Evolutionary conservation across 1,139 yeast genomes (phyloP), one percentile per base, ranked within the genome.

Genomic region (Schizosaccharomyces versatilis): DNA sequence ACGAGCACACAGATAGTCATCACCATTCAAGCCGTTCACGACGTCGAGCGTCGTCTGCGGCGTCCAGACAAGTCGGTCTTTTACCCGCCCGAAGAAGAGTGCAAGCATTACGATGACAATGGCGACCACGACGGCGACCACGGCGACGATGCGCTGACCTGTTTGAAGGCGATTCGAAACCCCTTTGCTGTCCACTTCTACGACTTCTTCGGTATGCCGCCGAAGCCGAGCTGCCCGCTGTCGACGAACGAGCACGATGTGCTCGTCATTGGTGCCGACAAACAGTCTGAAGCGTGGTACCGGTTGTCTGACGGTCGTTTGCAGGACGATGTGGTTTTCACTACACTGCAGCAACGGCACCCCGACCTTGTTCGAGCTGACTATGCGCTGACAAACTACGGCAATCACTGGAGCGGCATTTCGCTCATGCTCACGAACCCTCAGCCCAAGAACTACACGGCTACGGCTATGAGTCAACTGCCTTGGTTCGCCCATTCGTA

Each of bases 401-500:
- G 95, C 1, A 93, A 82, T 65, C 96, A 85, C 63, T 75, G 77
- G 58, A 97, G 97, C 57, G 96, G 96, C 0, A 72, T 90, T 60
- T 79, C 96, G 65, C 77, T 83, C 0, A 82, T 79, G 7, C 76
- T 88, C 62, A 70, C 72, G 19, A 93, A 90, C 64, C 84, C 88
- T 0, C 68, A 77, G 0, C 39, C 55, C 7, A 64, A 67, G 14
- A 66, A 74, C 0, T 74, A 79, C 1, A 67, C 68, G 3, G 71
- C 86, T 54, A 69, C 78, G 1, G 84, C 84, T 62, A 81, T 80
- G 62, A 96, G 90, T 66, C 74, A 86, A 0, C 71, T 86, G 41
- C 99, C 99, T 0, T 90, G 98, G 98, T 90, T 78, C 65, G 81
- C 88, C 78, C 77, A 93, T 61, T 68, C 85, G 2, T 90, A 84